Evolutionary conservation across 306 rosid species (phyloP).

Genomic region (Quillaja saponaria): DNA sequence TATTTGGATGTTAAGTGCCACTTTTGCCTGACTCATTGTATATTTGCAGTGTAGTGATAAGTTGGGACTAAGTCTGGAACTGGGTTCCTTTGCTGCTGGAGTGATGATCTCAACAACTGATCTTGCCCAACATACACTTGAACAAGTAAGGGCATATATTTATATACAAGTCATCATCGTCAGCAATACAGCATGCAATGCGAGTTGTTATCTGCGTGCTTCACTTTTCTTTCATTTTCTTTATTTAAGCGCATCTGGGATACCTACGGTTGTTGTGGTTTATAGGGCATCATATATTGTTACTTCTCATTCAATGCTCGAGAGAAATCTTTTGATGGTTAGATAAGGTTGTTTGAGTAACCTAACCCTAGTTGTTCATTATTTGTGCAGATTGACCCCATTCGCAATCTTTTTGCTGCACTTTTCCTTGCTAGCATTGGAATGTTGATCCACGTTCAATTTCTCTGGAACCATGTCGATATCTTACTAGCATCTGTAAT

Average conservation of each 20-base stretch:
- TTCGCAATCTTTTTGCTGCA: conserved; percentile 92
- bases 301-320: too few species aligned
- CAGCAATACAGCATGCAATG: too few species aligned
- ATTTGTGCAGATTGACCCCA: conserved; percentile 85
- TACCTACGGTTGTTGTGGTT: too few species aligned
- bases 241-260: too few species aligned
- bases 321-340: too few species aligned
- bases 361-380: too few species aligned
- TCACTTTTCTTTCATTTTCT: too few species aligned
- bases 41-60: conserved; percentile 94
- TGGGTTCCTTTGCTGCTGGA: conserved; percentile 98
- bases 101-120: conserved; percentile 98
- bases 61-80: conserved; percentile 91
- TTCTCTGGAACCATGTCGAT: conserved; percentile 97
- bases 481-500: conserved; percentile 91
- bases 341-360: too few species aligned
- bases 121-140: conserved; percentile 98
- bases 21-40: conserved; percentile 33
- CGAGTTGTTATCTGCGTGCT: too few species aligned
- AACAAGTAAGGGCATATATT: conserved; percentile 87
- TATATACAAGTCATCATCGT: background rate
- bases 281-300: too few species aligned
- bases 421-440: conserved; percentile 98
- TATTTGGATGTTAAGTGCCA: too few species aligned
- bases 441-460: conserved; percentile 94